Base-by-base conservation (phyloP, 2,329 filamentous ascomycete species). In the Lachnellula arida region DNA sequence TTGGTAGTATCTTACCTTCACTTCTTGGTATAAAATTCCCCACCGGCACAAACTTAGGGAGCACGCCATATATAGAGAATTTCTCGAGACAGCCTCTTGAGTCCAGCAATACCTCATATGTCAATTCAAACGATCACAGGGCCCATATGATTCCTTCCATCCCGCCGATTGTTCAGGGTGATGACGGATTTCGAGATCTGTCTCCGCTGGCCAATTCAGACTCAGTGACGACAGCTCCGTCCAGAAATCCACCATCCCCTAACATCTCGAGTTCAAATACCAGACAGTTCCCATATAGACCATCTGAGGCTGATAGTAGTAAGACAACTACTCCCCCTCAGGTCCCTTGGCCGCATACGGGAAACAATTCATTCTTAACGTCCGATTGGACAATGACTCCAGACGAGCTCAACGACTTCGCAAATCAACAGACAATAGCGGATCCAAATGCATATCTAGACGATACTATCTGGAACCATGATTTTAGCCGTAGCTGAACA, bases 281-380 rank as follows among this genome's bases (percentile, higher is more conserved):
- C 17, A 57, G 35, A 46, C 56, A 54, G 39, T 56, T 61, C 15
- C 55, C 57, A 4, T 55, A 58, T 23, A 52, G 57, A 4, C 57
- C 56, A 40, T 49, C 49, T 15, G 48, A 52, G 12, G 44, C 19
- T 25, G 35, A 23, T 2, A 28, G 12, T 34, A 22, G 23, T 28
- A 44, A 44, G 19, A 22, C 42, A 23, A 11, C 42, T 15, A n/a
- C 42, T 11, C 19, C 42, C 15, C 4, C 39, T 15, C 39, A 40
- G 14, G 1, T 12, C n/a, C 19, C 11, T 19, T 46, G 44, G 44
- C 22, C 23, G n/a, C 23, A 2, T 11, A 23, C 23, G 14, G 22
- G 23, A 7, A 28, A 12, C 11, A 17, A 1, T 17, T 32, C n/a
- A 4, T 46, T 25, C 6, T 15, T 12, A 3, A 19, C 44, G 11